Evolutionary conservation across 1,139 yeast species (phyloP).

Genomic region (Candida freyschussii): DNA sequence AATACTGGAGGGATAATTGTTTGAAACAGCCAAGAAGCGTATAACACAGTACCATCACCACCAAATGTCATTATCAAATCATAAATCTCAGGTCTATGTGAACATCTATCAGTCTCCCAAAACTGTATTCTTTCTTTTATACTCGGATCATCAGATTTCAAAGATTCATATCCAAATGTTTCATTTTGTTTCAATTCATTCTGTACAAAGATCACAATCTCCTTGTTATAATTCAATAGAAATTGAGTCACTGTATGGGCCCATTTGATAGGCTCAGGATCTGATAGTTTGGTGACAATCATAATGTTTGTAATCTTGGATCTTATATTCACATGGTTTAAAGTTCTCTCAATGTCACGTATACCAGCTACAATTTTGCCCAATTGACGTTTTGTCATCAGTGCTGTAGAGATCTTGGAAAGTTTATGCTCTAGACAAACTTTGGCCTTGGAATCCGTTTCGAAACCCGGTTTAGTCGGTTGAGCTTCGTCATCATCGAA

Average conservation of each 20-base stretch:
- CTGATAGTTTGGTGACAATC: slow-evolving; percentile 68
- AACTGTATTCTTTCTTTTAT: slow-evolving; percentile 40
- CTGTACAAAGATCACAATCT: slow-evolving; percentile 49
- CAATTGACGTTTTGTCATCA: slow-evolving; percentile 25
- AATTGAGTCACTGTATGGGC: slow-evolving; percentile 57
- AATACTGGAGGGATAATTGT: slow-evolving; percentile 77
- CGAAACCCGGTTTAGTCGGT: slow-evolving; percentile 6
- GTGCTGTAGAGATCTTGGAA: slow-evolving; percentile 20
- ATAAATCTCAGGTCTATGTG: slow-evolving; percentile 39
- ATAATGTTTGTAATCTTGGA: slow-evolving; percentile 54
- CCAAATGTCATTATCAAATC: slow-evolving; percentile 70
- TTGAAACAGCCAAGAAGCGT: slow-evolving; percentile 57
- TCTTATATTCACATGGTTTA: slow-evolving; percentile 52
- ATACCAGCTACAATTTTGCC: slow-evolving; percentile 30
- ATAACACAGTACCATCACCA: slow-evolving; percentile 87
- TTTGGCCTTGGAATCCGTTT: slow-evolving; percentile 4
- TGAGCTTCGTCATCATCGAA: slow-evolving; percentile 6
- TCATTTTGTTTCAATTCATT: slow-evolving; percentile 40
- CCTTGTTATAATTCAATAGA: slow-evolving; percentile 40
- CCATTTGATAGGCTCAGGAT: slow-evolving; percentile 48
- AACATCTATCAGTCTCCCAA: slow-evolving; percentile 55
- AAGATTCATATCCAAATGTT: slow-evolving; percentile 39
- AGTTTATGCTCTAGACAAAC: slow-evolving; percentile 21
- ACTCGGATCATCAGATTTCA: slow-evolving; percentile 31
- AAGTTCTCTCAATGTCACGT: slow-evolving; percentile 46